Evolutionary conservation across 2,329 filamentous ascomycete genomes (phyloP).

Genomic region (Aaosphaeria pasadenensis): DNA sequence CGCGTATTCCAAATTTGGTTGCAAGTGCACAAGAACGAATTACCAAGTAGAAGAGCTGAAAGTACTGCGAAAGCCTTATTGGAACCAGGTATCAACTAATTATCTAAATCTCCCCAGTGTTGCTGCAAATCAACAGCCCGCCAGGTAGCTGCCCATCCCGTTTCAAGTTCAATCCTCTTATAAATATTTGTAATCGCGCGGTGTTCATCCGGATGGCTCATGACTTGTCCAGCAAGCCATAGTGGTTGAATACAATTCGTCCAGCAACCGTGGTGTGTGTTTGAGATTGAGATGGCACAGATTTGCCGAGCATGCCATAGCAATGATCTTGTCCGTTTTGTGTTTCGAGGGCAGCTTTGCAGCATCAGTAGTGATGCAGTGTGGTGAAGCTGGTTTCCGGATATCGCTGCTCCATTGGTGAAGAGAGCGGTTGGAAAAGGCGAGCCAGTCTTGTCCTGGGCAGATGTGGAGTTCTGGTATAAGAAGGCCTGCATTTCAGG

Average conservation of each 20-base stretch:
- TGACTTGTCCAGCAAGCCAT: conserved; percentile 47
- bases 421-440: conserved; percentile 13
- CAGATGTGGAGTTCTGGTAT: too few relatives aligned
- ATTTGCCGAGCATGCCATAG: conserved; percentile 49
- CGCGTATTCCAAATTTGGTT: too few relatives aligned
- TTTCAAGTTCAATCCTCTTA: not conserved
- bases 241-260: conserved; percentile 48
- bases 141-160: conserved; percentile 38
- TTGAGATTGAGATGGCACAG: conserved; percentile 46
- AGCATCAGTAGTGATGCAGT: conserved; percentile 11
- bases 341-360: conserved; percentile 17
- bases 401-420: conserved; percentile 13
- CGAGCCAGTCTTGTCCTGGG: too few relatives aligned
- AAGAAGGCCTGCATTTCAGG: too few relatives aligned
- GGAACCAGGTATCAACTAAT: not conserved
- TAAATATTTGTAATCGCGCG: conserved; percentile 48
- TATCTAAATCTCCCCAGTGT: conserved; percentile 46
- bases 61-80: too few relatives aligned
- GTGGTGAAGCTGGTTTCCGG: conserved; percentile 15
- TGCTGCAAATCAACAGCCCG: conserved; percentile 51
- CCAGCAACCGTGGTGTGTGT: conserved; percentile 45
- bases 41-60: too few relatives aligned
- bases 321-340: conserved; percentile 30
- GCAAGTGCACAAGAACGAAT: too few relatives aligned
- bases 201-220: conserved; percentile 46